Evolutionary conservation across 371 early-diverging fungal species (phyloP), one percentile per base, ranked within the genome.

Genomic region (Rhizopus delemar): DNA sequence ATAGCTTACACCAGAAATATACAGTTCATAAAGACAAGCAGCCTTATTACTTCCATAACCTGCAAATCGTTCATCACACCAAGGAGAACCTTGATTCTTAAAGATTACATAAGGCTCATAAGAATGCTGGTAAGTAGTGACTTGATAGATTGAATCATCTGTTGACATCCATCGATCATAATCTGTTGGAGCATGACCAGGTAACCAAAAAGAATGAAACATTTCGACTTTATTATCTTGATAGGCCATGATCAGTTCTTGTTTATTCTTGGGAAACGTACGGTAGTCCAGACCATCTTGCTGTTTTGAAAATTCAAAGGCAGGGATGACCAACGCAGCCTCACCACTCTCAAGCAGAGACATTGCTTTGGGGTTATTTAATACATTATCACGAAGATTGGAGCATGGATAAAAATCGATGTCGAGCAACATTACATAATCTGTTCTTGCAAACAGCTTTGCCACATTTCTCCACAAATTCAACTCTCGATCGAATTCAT

Each of bases 31-130:
- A 28, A 86, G 65, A 52, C 86, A 86, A 28, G 86, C 86, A 46
- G 85, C 85, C 65, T 86, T 86, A 63, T 86, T 86, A 48, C 82
- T 79, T 34, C 86, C 86, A 69, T 86, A 86, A 3, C 86, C 86
- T 31, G 84, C 67, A 55, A 86, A 86, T 38, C 86, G 71, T 57
- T 86, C 86, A 45, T 86, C 85, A 50, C 86, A 84, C 86, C 86
- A 86, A 2, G 82, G 77, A 1, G 75, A 68, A 0, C 75, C 77
- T 22, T 86, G 74, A 51, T 80, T 77, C 51, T 71, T 75, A 36
- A 80, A 66, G 46, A 86, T 74, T 32, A 81, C 80, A 67, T 86
- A 86, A 3, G 86, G 86, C 53, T 86, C 86, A 53, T 86, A 86
- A 13, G 81, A 78, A 32, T 75, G 74, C 38, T 84, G 80, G 51